Percentiles rank a stretch among this genome's conserved stretches.
Conservation (phyloP, 257 asterid species). For the Oldenlandia corymbosa region DNA sequence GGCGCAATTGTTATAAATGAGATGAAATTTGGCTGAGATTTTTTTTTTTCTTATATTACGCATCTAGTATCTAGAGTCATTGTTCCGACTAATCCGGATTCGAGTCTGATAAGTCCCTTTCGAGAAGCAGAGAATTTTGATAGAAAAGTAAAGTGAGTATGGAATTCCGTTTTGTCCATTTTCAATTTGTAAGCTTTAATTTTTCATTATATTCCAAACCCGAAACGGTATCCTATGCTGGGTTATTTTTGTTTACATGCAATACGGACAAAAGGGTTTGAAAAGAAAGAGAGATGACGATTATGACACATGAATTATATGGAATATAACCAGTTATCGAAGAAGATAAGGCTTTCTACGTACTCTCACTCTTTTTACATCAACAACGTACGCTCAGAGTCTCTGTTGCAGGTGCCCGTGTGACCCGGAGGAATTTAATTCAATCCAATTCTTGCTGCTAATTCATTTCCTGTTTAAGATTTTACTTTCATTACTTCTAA, state of each 20-base stretch:
- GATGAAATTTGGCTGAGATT: no score
- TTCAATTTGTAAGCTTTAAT: not conserved
- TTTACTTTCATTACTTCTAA: no score
- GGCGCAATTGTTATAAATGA: no score
- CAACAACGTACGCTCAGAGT: not conserved
- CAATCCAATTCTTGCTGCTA: no score
- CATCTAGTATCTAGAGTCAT: no score
- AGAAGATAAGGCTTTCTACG: conserved; percentile 13
- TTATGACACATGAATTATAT: not conserved
- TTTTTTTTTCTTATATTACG: no score
- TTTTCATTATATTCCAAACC: conserved; percentile 8
- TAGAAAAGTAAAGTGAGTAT: not conserved
- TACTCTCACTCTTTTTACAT: not conserved
- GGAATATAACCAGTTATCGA: not conserved
- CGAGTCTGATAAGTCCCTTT: no score
- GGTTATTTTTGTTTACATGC: not conserved
- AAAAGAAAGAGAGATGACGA: conserved; percentile 14
- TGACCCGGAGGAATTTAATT: not conserved
- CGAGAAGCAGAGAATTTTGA: no score
- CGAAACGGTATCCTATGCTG: conserved; percentile 34
- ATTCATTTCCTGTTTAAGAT: no score
- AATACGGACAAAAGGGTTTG: conserved; percentile 11
- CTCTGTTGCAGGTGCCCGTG: not conserved
- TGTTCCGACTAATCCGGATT: no score
- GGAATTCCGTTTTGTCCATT: conserved; percentile 9